Evolutionary conservation across 2,329 filamentous ascomycete species (phyloP), one percentile per base, ranked within the genome.

Genomic region (Ustulina deusta): DNA sequence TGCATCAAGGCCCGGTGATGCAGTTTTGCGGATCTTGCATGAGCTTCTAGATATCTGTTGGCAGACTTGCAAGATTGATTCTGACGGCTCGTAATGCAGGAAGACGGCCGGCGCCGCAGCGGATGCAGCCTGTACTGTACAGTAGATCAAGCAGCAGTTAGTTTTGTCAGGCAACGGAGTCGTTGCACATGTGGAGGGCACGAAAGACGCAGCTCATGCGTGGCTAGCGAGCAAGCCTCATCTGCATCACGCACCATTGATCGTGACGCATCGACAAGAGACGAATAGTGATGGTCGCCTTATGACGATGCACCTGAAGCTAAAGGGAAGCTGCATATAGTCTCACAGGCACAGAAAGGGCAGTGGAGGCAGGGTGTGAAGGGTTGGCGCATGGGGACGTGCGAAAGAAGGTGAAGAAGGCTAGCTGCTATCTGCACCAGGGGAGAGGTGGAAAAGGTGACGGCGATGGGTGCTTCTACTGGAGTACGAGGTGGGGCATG

Each of bases 311-410:
- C 38, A 55, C 65, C 48, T 63, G 48, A 25, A 55, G 64, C 65
- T 63, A 67, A 34, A 44, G 25, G 25, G 20, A 56, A 60, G 54
- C 38, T 63, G 60, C 65, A 63, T 67, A 42, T 11, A 25, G 51
- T 68, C 66, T 68, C 66, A 68, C 66, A 68, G 66, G 66, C 62
- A 68, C 66, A 40, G 66, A 46, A 40, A n/a, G 10, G 54, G 22
- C 20, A 17, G 49, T 54, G 49, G 49, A 52, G 49, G 49, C 34
- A 52, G 49, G 22, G 34, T 56, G 54, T 15, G 36, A 42, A 42
- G 54, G 22, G 54, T 56, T n/a, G 54, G 22, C 11, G 54, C 32
- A 20, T 56, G 36, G 36, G 32, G 52, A 10, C 54, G 36, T 29
- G 52, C 54, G n/a, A 40, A 34, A 55, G 54, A 56, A 56, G 36